Base-by-base conservation (phyloP, 257 asterid genomes). In the Penstemon newberryi region DNA sequence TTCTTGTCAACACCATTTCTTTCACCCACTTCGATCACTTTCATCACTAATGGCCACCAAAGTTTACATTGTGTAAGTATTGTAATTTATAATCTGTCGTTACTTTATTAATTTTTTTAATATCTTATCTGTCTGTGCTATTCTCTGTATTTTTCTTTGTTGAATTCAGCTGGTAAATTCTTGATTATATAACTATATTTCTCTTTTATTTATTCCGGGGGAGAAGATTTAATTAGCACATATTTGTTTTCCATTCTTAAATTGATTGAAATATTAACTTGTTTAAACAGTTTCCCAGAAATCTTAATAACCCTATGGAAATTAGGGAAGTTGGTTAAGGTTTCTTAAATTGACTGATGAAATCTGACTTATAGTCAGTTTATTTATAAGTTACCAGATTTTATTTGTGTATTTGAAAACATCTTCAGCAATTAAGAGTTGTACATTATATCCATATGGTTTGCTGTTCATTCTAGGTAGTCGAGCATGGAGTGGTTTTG, bases 11-110 rank as follows among this genome's bases (percentile, higher is more conserved):
- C 63, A 12, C 3, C 70, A 53, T 40, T 59, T 76, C 33, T 25
- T 25, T 19, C 67, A 19, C 18, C 55, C 61, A 38, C 25, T 40
- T 36, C 5, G 13, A 44, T 25, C 8, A 4, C 9, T 7, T 8
- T 9, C 50, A 38, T 62, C 4, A 54, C 51, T 74, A 64, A 88
- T 89, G 96, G 96, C 82, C 10, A 81, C 91, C 78, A 84, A 86
- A 64, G 77, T 89, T 69, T 89, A 86, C 72, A 73, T 89, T 52
- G 89, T 89, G 96, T 89, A 58, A 86, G 96, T 76, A 15, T 59
- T 65, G 9, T 44, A 25, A 46, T 58, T 6, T 41, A 38, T 19
- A 12, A 8, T 42, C 25, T 18, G 10, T 36, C 3, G 59, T 13
- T 64, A 1, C 6, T 51, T 60, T 63, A 63, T 40, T 6, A 19